These are phyloP conservation scores for Hemerocallis citrina DNA, from an alignment of 106 monocot species.

Conservation along the genomic window DNA sequence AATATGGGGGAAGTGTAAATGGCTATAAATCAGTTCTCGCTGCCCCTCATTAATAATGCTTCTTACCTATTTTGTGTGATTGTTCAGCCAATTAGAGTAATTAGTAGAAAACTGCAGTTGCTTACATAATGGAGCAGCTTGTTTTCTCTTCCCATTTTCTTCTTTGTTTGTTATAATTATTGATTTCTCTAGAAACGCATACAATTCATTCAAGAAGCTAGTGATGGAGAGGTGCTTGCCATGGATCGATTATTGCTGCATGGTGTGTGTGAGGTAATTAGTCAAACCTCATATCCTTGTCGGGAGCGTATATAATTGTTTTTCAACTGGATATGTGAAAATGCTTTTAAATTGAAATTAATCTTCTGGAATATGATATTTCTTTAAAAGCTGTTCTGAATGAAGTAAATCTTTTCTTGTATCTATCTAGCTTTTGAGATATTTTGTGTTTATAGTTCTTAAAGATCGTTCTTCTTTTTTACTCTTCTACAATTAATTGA, in stretches of 20 bases:
- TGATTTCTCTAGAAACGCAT: conserved; percentile 35
- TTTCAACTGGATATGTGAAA: neutral
- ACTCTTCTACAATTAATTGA: conserved; percentile 87
- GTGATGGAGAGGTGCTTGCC: conserved; percentile 48
- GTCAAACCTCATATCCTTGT: neutral
- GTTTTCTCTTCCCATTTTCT: no score
- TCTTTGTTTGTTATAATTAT: neutral
- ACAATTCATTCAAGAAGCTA: conserved; percentile 38
- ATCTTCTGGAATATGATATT: no score
- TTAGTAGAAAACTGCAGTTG: no score
- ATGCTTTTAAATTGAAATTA: neutral
- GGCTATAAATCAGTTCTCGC: no score
- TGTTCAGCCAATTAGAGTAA: no score
- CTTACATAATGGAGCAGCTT: no score
- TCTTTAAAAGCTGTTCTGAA: neutral
- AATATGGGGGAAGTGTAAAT: no score
- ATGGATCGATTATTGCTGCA: conserved; percentile 77
- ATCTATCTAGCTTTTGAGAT: neutral
- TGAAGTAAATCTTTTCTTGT: neutral
- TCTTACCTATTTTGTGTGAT: no score
- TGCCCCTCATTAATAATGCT: no score
- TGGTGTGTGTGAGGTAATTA: conserved; percentile 74
- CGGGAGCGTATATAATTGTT: neutral
- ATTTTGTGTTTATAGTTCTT: no score
- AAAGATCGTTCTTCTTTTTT: no score